These are phyloP conservation scores for Corymbia maculata DNA, from an alignment of 345 rosid species.

Conservation along the genomic window DNA sequence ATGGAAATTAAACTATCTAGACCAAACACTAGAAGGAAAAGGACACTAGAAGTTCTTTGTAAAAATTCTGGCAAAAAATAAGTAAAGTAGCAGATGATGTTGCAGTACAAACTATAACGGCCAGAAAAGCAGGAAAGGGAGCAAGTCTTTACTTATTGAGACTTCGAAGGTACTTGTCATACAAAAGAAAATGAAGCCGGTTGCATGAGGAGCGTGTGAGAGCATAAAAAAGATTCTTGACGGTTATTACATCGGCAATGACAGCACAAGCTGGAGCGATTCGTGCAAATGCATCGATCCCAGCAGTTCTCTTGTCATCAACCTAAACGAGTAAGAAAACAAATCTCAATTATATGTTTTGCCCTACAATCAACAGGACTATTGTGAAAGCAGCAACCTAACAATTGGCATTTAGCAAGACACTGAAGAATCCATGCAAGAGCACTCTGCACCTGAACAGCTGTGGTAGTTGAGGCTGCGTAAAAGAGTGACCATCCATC, in stretches of 20 bases:
- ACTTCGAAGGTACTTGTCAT: conserved; percentile 81
- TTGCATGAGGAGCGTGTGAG: conserved; percentile 58
- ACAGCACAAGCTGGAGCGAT: conserved; percentile 83
- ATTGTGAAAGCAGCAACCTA: neutral
- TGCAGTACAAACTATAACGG: neutral
- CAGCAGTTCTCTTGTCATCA: conserved; percentile 70
- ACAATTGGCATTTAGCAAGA: neutral
- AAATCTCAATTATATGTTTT: neutral
- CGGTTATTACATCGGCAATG: conserved; percentile 78
- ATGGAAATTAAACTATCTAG: neutral
- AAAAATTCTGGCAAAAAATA: neutral
- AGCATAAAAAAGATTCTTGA: conserved; percentile 81
- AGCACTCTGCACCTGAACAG: conserved; percentile 53
- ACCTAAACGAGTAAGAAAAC: conserved; percentile 32
- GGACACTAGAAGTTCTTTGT: neutral
- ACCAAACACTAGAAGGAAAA: neutral
- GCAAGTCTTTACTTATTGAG: conserved; percentile 74
- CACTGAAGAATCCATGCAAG: neutral
- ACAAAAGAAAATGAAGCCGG: conserved; percentile 77
- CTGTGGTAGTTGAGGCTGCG: conserved; percentile 72
- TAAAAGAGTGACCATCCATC: conserved; percentile 74
- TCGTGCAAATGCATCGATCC: conserved; percentile 79
- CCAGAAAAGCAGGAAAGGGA: neutral
- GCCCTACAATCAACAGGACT: neutral
- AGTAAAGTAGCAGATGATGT: neutral